Evolutionary conservation across 306 rosid genomes (phyloP).

Genomic region (Hippophae tibetana): DNA sequence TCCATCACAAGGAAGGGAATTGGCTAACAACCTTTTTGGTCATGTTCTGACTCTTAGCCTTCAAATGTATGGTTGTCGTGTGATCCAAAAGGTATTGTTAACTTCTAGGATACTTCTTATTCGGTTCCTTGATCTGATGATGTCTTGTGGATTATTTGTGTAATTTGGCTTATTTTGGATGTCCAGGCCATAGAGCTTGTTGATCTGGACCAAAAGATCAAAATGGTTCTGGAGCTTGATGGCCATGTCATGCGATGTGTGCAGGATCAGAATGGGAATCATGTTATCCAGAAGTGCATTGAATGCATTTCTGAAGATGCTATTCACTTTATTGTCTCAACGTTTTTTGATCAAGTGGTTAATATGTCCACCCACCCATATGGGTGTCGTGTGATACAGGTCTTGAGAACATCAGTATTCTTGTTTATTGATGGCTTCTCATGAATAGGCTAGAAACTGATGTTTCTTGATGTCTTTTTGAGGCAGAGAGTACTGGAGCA

Average conservation of each 20-base stretch:
- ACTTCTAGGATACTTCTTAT: neutral
- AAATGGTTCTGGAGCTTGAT: slow-evolving; percentile 88
- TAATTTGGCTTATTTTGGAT: neutral
- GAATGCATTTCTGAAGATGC: slow-evolving; percentile 90
- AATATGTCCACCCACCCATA: slow-evolving; percentile 93
- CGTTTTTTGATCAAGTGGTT: slow-evolving; percentile 86
- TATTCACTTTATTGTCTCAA: slow-evolving; percentile 65
- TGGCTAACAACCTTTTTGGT: slow-evolving; percentile 76
- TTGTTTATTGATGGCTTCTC: neutral
- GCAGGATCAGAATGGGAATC: slow-evolving; percentile 97
- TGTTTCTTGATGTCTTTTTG: slow-evolving; percentile 1
- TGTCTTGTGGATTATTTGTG: too few species aligned
- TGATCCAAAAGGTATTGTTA: slow-evolving; percentile 78
- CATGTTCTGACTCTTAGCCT: slow-evolving; percentile 87
- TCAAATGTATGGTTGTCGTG: slow-evolving; percentile 99
- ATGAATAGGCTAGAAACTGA: neutral
- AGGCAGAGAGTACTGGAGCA: slow-evolving; percentile 90
- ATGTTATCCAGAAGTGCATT: slow-evolving; percentile 89
- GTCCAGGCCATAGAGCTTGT: slow-evolving; percentile 94
- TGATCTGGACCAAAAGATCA: slow-evolving; percentile 80
- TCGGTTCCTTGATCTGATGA: slow-evolving; percentile 2
- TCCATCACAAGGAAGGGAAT: slow-evolving; percentile 69
- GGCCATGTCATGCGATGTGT: slow-evolving; percentile 90
- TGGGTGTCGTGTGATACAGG: slow-evolving; percentile 96
- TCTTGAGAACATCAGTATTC: slow-evolving; percentile 4